These are phyloP conservation scores for Aspergillus hancockii DNA, from an alignment of 495 filamentous ascomycete species.

Conservation along the genomic window DNA sequence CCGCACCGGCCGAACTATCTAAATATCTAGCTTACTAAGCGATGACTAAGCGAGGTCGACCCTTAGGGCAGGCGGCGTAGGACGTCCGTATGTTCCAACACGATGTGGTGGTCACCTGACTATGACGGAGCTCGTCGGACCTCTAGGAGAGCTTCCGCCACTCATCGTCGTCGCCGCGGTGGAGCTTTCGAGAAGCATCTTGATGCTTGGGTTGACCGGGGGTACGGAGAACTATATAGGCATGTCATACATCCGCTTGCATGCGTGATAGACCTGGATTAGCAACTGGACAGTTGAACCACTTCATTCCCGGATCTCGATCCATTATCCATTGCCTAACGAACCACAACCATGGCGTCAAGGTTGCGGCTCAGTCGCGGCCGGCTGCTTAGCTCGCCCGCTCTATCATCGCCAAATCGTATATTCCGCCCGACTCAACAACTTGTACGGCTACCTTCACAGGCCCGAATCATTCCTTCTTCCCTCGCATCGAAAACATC, in stretches of 20 bases:
- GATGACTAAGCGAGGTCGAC: too few species aligned
- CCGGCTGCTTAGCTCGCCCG: conserved; percentile 32
- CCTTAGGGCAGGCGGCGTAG: too few species aligned
- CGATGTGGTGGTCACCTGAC: conserved; percentile 38
- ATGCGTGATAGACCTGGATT: background rate
- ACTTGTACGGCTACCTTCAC: conserved; percentile 22
- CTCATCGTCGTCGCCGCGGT: conserved; percentile 28
- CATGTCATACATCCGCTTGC: conserved; percentile 1
- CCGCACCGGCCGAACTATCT: too few species aligned
- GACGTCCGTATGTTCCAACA: too few species aligned
- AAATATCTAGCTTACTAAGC: too few species aligned
- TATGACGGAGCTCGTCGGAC: conserved; percentile 37
- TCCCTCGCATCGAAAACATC: conserved; percentile 11
- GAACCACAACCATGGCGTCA: conserved; percentile 35
- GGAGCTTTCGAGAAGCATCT: conserved; percentile 49
- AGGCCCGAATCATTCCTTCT: conserved; percentile 20
- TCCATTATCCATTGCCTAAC: background rate
- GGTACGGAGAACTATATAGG: too few species aligned
- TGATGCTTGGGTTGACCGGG: conserved; percentile 25
- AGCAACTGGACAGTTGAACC: background rate
- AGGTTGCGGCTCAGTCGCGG: conserved; percentile 37
- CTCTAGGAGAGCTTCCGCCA: conserved; percentile 33
- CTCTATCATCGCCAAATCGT: conserved; percentile 22
- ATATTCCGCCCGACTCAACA: conserved; percentile 24
- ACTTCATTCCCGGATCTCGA: background rate